A percentile compares a stretch with the other conserved stretches of the same genome.
Conservation (phyloP, 1,284 basidiomycete genomes). For the Singerocomus inundabilis region DNA sequence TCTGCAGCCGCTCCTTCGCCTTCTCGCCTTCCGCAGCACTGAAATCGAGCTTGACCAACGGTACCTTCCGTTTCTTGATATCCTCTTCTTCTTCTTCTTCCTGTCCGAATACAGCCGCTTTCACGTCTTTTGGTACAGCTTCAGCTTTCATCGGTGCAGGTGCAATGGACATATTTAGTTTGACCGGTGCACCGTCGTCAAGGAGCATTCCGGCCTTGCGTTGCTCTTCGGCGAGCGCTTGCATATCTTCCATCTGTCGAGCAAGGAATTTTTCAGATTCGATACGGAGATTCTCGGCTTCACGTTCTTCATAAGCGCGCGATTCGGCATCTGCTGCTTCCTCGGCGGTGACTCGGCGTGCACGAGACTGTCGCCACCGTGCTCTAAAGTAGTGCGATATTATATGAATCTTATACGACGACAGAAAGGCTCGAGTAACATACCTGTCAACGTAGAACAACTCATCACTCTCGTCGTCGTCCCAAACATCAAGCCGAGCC, state of each 20-base stretch:
- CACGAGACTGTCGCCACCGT: constrained; percentile 74
- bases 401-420: neutral
- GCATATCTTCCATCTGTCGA: constrained; percentile 89
- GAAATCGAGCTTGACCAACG: constrained; percentile 84
- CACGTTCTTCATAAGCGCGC: constrained; percentile 76
- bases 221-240: constrained; percentile 82
- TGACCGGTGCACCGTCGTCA: constrained; percentile 86
- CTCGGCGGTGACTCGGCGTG: constrained; percentile 66
- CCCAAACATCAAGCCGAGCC: constrained; percentile 76
- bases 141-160: constrained; percentile 48
- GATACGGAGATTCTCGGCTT: constrained; percentile 76
- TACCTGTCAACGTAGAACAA: constrained; percentile 83
- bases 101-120: constrained; percentile 62
- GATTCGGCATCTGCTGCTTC: constrained; percentile 82
- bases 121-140: constrained; percentile 46
- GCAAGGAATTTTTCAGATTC: constrained; percentile 89
- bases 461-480: constrained; percentile 89
- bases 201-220: constrained; percentile 85
- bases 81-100: constrained; percentile 84
- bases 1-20: constrained; percentile 73
- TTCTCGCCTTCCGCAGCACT: constrained; percentile 76
- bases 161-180: constrained; percentile 71
- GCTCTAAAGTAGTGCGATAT: constrained; percentile 37
- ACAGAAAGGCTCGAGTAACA: constrained; percentile 12
- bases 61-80: constrained; percentile 75